These are phyloP conservation scores for Diplodia sapinea DNA, from an alignment of 2,329 filamentous ascomycete genomes.

Conservation along the genomic window DNA sequence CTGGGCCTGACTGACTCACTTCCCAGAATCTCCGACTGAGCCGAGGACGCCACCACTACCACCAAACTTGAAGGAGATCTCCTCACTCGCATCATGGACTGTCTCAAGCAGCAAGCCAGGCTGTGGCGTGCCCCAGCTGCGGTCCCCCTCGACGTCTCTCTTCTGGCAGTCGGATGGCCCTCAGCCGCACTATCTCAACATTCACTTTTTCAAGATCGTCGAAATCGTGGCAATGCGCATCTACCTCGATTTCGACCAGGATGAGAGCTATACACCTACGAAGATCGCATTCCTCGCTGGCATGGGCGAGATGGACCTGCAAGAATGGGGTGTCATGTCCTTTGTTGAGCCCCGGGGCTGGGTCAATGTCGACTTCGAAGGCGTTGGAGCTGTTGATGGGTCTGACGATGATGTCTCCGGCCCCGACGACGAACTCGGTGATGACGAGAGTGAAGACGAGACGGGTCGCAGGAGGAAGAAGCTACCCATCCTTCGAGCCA, in stretches of 20 bases:
- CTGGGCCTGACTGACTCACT: neutral
- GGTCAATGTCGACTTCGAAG: slow-evolving; percentile 79
- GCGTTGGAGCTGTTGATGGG: slow-evolving; percentile 59
- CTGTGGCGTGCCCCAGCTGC: slow-evolving; percentile 76
- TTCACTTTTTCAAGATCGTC: slow-evolving; percentile 84
- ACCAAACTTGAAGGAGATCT: slow-evolving; percentile 74
- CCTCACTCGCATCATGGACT: slow-evolving; percentile 81
- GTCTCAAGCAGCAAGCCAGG: slow-evolving; percentile 83
- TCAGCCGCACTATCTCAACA: slow-evolving; percentile 80
- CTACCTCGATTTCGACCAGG: slow-evolving; percentile 87
- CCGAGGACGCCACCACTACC: slow-evolving; percentile 29
- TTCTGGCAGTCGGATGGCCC: slow-evolving; percentile 90
- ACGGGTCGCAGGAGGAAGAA: slow-evolving; percentile 61
- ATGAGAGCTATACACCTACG: slow-evolving; percentile 96
- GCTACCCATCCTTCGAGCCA: slow-evolving; percentile 79
- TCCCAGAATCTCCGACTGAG: slow-evolving; percentile 15
- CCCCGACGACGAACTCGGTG: slow-evolving; percentile 35
- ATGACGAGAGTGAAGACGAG: slow-evolving; percentile 36
- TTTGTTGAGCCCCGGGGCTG: slow-evolving; percentile 83
- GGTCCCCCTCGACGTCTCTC: slow-evolving; percentile 71
- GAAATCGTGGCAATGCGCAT: slow-evolving; percentile 79
- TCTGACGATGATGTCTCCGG: slow-evolving; percentile 23
- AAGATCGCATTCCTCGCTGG: slow-evolving; percentile 88
- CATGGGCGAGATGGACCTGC: slow-evolving; percentile 87
- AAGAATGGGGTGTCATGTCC: slow-evolving; percentile 82